Base-by-base conservation (phyloP, 306 rosid species). In the Vigna reflexopilosa region DNA sequence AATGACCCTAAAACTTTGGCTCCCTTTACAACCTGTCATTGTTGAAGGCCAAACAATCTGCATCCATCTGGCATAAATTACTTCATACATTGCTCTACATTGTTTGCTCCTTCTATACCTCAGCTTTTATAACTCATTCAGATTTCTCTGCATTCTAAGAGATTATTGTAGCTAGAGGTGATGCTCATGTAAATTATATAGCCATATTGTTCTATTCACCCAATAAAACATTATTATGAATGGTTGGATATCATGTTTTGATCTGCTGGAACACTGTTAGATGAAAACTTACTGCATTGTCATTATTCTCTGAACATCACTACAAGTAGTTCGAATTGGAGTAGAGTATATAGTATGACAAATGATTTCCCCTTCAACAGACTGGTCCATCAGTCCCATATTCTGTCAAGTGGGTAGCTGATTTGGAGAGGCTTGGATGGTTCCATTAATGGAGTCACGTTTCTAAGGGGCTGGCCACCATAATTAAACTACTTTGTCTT, bases 11-110 rank as follows among this genome's bases (percentile, higher is more conserved):
- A 66, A 59, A 48, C 69, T n/a, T 78, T 82, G 84, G 69, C 64
- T 49, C 80, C 63, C 47, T 84, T 70, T 73, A 78, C 88, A 75
- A 55, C 86, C 85, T 83, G 86, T 83, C 81, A 82, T 32, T 75
- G 80, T 74, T 34, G 79, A 76, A 78, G 57, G 64, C 74, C 57
- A 79, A 61, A 36, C 71, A 22, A 72, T 68, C 67, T 77, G 70
- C 81, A 70, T 71, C 75, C 56, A 52, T 34, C 26, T 38, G 70
- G 81, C 77, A 57, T 75, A 52, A 24, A 26, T 26, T 26, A 26
- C 61, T 55, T 55, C 15, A 55, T 71, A 57, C 64, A 47, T 57
- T 70, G 67, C 81, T 66, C 62, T 75, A 47, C 49, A 58, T 68
- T 80, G 63, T 70, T 61, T 84, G 67, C 14, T 58, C 83, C 69